Evolutionary conservation across 2,329 filamentous ascomycete species (phyloP), one percentile per base, ranked within the genome.

Genomic region (Didymella pinodella): DNA sequence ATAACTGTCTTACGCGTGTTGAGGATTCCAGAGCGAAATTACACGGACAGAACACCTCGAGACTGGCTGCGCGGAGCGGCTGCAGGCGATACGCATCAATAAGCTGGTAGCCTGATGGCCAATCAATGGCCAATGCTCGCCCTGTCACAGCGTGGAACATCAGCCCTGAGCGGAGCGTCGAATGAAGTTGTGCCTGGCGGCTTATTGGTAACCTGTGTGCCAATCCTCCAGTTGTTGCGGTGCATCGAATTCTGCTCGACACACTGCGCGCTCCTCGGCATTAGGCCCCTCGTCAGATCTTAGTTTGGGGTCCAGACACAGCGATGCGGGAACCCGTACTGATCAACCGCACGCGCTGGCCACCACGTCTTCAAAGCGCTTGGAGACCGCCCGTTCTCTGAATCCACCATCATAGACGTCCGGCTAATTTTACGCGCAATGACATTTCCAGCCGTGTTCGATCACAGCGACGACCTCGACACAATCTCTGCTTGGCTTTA

Each of bases 261-360:
- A 20, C 40, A 32, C 31, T 43, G 26, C 25, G 25, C 26, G 8
- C 29, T 45, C 52, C 34, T 60, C 57, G 57, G 52, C 48, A 45
- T 38, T 56, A 48, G 52, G 57, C 47, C 48, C 46, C 47, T 34
- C 43, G 16, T 41, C 52, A 55, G 43, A 45, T 48, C 31, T 44
- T 52, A 55, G 54, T 44, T 56, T 48, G 32, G 43, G 48, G 48
- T 59, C 57, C 52, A 59, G 57, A 55, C 57, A 48, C 56, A 48
- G 54, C 47, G 38, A 45, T 44, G 57, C 51, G 55, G 57, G 57
- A 59, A 54, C 51, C 52, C 57, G 57, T 41, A 41, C 31, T 52
- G 32, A 47, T 48, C 51, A 43, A 59, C 43, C 29, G 44, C 51
- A 47, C 20, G 57, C 50, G 40, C 45, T 54, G 56, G 22, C 40